Conservation (phyloP, 1,284 basidiomycete species). For the Trametes pubescens region DNA sequence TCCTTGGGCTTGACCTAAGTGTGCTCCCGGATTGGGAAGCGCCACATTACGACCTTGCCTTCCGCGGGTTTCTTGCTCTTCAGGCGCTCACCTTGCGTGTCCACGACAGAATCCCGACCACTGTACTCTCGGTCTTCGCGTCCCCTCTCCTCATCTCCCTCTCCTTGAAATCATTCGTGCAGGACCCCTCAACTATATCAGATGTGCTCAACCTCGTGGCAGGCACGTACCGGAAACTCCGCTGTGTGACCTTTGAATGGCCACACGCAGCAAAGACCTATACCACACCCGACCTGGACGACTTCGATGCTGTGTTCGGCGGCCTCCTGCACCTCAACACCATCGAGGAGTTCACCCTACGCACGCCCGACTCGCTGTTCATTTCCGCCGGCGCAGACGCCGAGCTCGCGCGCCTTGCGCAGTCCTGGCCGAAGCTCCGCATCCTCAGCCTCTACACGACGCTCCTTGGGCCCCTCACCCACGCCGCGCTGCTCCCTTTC, state of each 20-base stretch:
- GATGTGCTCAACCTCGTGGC: neutral
- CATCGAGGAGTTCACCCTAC: neutral
- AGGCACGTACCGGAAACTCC: neutral
- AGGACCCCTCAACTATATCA: neutral
- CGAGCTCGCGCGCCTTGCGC: conserved; percentile 4
- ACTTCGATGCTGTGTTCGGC: conserved; percentile 1
- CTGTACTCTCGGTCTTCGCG: neutral
- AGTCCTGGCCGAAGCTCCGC: conserved; percentile 1
- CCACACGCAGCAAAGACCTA: too few relatives aligned
- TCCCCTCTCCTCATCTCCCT: neutral
- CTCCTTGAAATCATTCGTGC: neutral
- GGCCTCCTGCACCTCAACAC: neutral
- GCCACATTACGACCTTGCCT: neutral
- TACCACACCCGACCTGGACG: neutral
- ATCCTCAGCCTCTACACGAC: neutral
- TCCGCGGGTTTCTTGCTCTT: neutral
- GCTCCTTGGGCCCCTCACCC: conserved; percentile 3
- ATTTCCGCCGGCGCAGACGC: neutral
- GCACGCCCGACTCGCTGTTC: neutral
- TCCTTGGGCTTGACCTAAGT: neutral
- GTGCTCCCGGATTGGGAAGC: neutral
- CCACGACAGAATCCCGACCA: neutral
- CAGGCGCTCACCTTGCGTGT: neutral
- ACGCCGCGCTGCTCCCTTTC: neutral
- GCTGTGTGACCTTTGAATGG: neutral